phyloP scores from a whole-genome alignment of 306 rosid genomes.

The Prunus davidiana region DNA sequence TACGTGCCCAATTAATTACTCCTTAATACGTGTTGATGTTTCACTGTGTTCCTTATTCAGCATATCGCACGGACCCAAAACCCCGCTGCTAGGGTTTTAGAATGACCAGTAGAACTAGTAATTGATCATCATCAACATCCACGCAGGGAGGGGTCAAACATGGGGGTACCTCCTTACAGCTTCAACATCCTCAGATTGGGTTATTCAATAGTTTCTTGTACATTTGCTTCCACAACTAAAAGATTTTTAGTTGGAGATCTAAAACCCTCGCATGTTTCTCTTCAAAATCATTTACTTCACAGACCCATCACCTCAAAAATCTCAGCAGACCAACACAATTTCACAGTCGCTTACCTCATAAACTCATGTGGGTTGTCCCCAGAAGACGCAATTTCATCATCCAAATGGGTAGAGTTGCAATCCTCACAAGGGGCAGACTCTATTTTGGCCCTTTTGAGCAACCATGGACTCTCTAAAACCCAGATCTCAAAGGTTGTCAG shows the following conservation, averaged over 20 bases:
- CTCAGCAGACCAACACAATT: slow-evolving; percentile 6
- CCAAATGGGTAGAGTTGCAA: slow-evolving; percentile 7
- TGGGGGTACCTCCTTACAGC: background rate
- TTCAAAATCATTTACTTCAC: background rate
- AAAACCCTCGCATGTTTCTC: background rate
- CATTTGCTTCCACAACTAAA: background rate
- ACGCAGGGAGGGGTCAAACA: too few relatives aligned
- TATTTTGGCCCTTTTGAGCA: slow-evolving; percentile 25
- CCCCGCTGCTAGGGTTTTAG: too few relatives aligned
- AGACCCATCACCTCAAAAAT: slow-evolving; percentile 3
- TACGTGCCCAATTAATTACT: too few relatives aligned
- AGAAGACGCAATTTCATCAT: slow-evolving; percentile 12
- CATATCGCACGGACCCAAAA: too few relatives aligned
- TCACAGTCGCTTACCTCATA: slow-evolving; percentile 26
- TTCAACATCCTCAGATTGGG: background rate
- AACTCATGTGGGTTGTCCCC: slow-evolving; percentile 34
- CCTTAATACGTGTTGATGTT: too few relatives aligned
- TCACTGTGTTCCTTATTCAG: too few relatives aligned
- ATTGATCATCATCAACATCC: too few relatives aligned
- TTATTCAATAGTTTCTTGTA: background rate
- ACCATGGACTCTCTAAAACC: slow-evolving; percentile 27
- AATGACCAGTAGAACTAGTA: too few relatives aligned
- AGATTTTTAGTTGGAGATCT: background rate
- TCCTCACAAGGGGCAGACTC: slow-evolving; percentile 5
- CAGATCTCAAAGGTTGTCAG: slow-evolving; percentile 23